Conservation (phyloP, 2,329 filamentous ascomycete species). For the Magnaporthiopsis incrustans region DNA sequence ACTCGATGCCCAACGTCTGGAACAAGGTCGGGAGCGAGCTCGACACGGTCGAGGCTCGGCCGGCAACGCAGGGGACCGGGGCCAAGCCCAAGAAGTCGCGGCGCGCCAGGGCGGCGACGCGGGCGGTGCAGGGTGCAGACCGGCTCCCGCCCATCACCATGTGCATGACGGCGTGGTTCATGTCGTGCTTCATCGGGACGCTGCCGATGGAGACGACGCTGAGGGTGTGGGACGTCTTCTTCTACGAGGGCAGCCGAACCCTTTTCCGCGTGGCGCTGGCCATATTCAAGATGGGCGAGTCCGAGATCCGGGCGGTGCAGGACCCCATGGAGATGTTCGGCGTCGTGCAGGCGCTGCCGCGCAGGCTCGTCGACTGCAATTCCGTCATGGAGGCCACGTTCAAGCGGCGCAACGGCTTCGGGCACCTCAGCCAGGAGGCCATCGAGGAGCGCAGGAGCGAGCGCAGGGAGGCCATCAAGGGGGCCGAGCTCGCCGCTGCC, state of each 20-base stretch:
- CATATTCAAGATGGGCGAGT: constrained; percentile 83
- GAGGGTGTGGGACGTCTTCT: constrained; percentile 91
- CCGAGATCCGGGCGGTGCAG: constrained; percentile 66
- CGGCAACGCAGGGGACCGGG: not conserved
- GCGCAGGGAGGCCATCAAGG: constrained; percentile 45
- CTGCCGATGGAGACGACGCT: constrained; percentile 86
- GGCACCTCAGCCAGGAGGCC: constrained; percentile 70
- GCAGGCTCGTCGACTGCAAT: constrained; percentile 75
- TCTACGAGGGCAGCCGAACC: constrained; percentile 91
- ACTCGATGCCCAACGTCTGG: constrained; percentile 77
- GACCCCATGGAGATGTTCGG: constrained; percentile 97
- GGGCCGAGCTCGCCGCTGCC: constrained; percentile 25
- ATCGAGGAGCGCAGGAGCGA: constrained; percentile 71
- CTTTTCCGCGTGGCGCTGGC: constrained; percentile 86
- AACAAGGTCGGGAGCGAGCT: constrained; percentile 66
- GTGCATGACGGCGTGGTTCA: constrained; percentile 94
- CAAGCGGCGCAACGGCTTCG: constrained; percentile 70
- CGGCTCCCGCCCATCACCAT: constrained; percentile 83
- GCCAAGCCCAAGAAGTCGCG: constrained; percentile 23
- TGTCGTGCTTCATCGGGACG: constrained; percentile 92
- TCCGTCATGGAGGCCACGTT: constrained; percentile 76
- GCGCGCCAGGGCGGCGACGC: constrained; percentile 29
- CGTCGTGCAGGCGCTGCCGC: constrained; percentile 79
- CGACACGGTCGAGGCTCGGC: constrained; percentile 23
- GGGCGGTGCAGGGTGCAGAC: constrained; percentile 27